phyloP scores from a whole-genome alignment of 2,329 filamentous ascomycete species.

The Exserohilum rostratum region DNA sequence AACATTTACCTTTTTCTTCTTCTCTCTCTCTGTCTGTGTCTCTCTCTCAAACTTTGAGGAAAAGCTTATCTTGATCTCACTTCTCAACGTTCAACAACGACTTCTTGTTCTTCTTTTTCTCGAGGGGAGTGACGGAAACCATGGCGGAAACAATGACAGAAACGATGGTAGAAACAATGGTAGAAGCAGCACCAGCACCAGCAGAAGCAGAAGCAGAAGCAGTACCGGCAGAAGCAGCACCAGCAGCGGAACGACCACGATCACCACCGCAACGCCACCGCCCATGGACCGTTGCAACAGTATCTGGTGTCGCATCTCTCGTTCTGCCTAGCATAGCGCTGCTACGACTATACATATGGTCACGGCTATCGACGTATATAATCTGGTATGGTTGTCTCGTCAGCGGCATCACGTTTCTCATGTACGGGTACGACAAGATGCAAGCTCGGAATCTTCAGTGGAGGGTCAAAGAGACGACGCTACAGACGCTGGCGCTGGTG shows the following conservation, averaged over 20 bases:
- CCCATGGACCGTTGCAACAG: slow-evolving; percentile 35
- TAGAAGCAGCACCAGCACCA: too few species aligned
- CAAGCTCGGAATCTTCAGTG: slow-evolving; percentile 41
- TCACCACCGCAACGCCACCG: slow-evolving; percentile 22
- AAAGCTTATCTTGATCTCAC: too few species aligned
- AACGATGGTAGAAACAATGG: too few species aligned
- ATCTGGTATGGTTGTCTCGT: slow-evolving; percentile 25
- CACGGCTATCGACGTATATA: slow-evolving; percentile 21
- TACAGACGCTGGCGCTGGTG: slow-evolving; percentile 36
- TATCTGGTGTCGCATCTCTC: slow-evolving; percentile 46
- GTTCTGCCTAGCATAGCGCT: slow-evolving; percentile 62
- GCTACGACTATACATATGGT: slow-evolving; percentile 41
- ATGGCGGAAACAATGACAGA: too few species aligned
- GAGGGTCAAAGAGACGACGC: slow-evolving; percentile 40
- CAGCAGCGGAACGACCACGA: slow-evolving; percentile 7
- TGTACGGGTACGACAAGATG: slow-evolving; percentile 47
- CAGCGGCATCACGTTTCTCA: slow-evolving; percentile 35
- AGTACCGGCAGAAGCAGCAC: too few species aligned
- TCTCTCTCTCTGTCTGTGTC: too few species aligned
- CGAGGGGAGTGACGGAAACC: too few species aligned
- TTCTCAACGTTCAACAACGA: too few species aligned
- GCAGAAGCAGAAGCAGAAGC: too few species aligned
- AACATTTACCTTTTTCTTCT: too few species aligned
- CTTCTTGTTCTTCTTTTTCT: too few species aligned
- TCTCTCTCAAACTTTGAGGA: too few species aligned